Conservation (phyloP, 2,329 filamentous ascomycete species). For the Colletotrichum falcatum region DNA sequence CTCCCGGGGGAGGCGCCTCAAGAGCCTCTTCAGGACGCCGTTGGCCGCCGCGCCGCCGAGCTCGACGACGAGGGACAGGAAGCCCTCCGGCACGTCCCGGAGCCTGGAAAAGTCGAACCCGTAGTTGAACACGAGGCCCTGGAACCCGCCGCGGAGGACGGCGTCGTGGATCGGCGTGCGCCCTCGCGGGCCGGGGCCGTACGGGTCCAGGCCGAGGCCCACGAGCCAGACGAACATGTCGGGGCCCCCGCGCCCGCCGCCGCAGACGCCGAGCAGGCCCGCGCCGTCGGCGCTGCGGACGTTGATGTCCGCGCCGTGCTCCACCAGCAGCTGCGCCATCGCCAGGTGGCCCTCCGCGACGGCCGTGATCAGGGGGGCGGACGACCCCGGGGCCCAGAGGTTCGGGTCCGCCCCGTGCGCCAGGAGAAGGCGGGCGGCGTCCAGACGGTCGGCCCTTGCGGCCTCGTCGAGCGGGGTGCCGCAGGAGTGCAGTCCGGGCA, state of each 20-base stretch:
- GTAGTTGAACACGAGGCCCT: slow-evolving; percentile 2
- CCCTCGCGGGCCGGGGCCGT: slow-evolving; percentile 26
- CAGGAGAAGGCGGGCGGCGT: neutral
- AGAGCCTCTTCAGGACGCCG: neutral
- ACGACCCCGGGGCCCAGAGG: neutral
- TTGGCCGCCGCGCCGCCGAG: slow-evolving; percentile 10
- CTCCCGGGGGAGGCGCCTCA: slow-evolving; percentile 21
- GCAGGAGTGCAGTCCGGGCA: no score
- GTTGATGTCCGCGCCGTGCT: slow-evolving; percentile 45
- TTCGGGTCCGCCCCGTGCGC: slow-evolving; percentile 11
- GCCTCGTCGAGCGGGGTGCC: slow-evolving; percentile 8
- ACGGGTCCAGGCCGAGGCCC: slow-evolving; percentile 34
- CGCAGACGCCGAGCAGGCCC: slow-evolving; percentile 23
- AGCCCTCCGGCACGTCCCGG: slow-evolving; percentile 12
- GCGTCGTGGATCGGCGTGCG: slow-evolving; percentile 26
- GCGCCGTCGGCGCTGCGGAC: slow-evolving; percentile 19
- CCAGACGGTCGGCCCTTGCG: neutral
- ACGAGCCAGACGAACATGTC: slow-evolving; percentile 37
- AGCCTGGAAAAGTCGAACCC: slow-evolving; percentile 36
- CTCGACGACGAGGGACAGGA: slow-evolving; percentile 22
- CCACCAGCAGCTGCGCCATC: slow-evolving; percentile 47
- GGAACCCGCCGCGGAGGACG: neutral
- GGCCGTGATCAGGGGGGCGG: neutral
- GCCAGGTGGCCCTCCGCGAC: slow-evolving; percentile 40
- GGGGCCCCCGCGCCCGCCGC: slow-evolving; percentile 27